Evolutionary conservation across 805 yeast genomes (phyloP).

Genomic region (Grigorovia yakushimaensis): DNA sequence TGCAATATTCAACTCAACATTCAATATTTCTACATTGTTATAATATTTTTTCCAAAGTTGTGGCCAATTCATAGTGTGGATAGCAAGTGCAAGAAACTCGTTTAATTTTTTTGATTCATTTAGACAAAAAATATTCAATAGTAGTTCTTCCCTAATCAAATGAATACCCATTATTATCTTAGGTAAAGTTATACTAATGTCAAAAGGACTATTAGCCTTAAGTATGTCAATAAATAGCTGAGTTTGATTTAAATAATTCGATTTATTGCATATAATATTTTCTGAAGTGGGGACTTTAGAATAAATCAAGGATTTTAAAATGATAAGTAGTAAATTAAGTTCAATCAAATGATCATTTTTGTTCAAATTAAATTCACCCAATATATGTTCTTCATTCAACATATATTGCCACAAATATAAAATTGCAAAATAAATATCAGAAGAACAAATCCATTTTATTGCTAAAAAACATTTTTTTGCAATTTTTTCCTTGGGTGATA

Average conservation of each 20-base stretch:
- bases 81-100: constrained; percentile 47
- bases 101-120: constrained; percentile 36
- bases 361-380: neutral
- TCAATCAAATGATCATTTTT: neutral
- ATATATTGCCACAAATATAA: constrained; percentile 18
- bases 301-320: constrained; percentile 1
- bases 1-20: too few relatives aligned
- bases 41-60: constrained; percentile 55
- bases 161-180: constrained; percentile 62
- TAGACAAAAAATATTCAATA: constrained; percentile 41
- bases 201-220: neutral
- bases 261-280: neutral
- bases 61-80: constrained; percentile 68
- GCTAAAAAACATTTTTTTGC: constrained; percentile 15
- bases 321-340: constrained; percentile 2
- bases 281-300: neutral
- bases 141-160: constrained; percentile 64
- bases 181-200: constrained; percentile 30
- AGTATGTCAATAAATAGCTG: constrained; percentile 11
- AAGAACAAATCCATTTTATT: constrained; percentile 12
- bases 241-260: neutral
- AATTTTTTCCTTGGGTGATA: constrained; percentile 8
- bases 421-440: constrained; percentile 9
- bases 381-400: constrained; percentile 2
- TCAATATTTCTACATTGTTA: neutral